phyloP scores from a whole-genome alignment of 805 yeast species.

The Kluyveromyces aestuarii region DNA sequence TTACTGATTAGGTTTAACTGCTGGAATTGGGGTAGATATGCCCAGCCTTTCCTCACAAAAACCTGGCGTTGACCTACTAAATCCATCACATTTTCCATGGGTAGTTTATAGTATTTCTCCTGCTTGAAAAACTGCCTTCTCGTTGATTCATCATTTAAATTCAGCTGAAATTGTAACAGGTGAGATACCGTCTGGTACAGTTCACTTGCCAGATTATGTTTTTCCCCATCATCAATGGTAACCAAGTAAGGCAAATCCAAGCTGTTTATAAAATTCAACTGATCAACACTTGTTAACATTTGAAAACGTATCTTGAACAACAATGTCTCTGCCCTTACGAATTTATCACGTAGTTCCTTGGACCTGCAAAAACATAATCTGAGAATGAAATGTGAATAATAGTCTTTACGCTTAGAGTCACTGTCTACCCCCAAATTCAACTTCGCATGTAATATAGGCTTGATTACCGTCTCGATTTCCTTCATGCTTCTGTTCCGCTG shows the following conservation, averaged over 20 bases:
- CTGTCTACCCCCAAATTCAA: conserved; percentile 46
- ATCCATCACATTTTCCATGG: conserved; percentile 78
- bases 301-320: conserved; percentile 69
- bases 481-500: conserved; percentile 53
- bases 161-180: conserved; percentile 27
- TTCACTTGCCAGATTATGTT: conserved; percentile 36
- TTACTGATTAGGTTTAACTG: conserved; percentile 62
- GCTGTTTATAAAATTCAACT: conserved; percentile 55
- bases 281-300: conserved; percentile 55
- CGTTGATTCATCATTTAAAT: conserved; percentile 36
- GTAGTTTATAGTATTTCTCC: conserved; percentile 72
- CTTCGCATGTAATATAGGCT: conserved; percentile 53
- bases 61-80: conserved; percentile 68
- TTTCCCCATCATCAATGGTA: conserved; percentile 55
- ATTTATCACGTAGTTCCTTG: conserved; percentile 73
- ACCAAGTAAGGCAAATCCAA: conserved; percentile 62
- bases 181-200: conserved; percentile 48
- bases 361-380: conserved; percentile 84
- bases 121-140: conserved; percentile 40
- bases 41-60: conserved; percentile 57
- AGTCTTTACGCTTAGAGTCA: conserved; percentile 76
- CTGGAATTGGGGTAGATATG: conserved; percentile 75
- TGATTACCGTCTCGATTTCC: conserved; percentile 57
- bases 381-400: conserved; percentile 82
- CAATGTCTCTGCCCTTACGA: conserved; percentile 64